phyloP scores from a whole-genome alignment of 495 filamentous ascomycete species.

The Pseudomonodictys pantanalensis region DNA sequence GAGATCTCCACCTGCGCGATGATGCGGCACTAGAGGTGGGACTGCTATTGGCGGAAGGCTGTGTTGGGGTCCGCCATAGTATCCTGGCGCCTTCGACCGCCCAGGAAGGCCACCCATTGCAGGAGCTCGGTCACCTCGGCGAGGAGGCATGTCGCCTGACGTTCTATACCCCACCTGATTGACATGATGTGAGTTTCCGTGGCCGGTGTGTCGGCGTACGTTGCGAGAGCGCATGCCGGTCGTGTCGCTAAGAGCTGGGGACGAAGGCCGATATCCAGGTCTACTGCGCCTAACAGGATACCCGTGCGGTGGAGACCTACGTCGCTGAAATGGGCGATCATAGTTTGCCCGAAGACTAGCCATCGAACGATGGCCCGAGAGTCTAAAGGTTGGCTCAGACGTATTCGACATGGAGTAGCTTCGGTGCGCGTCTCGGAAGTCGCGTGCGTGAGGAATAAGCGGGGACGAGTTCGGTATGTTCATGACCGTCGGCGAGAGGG shows the following conservation, averaged over 20 bases:
- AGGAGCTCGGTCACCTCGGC: constrained; percentile 9
- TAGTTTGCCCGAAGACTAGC: constrained; percentile 49
- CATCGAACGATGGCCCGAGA: constrained; percentile 54
- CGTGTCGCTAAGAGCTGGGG: constrained; percentile 48
- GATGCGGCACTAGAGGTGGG: constrained; percentile 11
- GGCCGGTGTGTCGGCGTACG: neutral
- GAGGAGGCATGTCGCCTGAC: constrained; percentile 12
- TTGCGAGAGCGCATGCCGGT: constrained; percentile 14
- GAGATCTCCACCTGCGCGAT: constrained; percentile 11
- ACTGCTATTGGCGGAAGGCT: constrained; percentile 13
- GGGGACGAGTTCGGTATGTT: constrained; percentile 34
- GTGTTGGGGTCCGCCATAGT: neutral
- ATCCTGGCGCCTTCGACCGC: constrained; percentile 7
- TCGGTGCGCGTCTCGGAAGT: constrained; percentile 42
- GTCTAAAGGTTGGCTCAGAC: constrained; percentile 49
- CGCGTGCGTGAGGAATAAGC: constrained; percentile 32
- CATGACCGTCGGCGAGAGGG: constrained; percentile 25
- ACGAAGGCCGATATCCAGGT: constrained; percentile 61
- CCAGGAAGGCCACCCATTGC: neutral
- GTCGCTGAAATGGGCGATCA: constrained; percentile 50
- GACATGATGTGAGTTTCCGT: neutral
- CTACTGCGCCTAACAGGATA: constrained; percentile 65
- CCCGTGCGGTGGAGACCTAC: constrained; percentile 60
- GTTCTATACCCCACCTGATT: constrained; percentile 1
- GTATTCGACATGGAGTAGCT: constrained; percentile 57